Base-by-base conservation (phyloP, 176 grass and related monocot species). In the Luzula sylvatica region DNA sequence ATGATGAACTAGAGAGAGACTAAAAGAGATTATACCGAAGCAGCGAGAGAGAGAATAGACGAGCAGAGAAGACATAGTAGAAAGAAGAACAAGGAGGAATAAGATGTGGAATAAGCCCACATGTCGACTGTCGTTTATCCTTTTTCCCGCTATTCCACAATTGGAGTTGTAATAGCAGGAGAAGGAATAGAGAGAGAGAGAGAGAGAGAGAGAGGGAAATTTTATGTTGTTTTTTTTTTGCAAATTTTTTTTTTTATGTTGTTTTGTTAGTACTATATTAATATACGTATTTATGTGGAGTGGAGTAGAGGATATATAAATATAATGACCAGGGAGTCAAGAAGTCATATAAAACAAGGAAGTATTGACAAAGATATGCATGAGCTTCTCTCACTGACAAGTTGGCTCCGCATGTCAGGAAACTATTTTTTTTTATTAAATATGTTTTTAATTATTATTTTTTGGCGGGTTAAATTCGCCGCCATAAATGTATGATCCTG, bases 21-120 rank as follows among this genome's bases (percentile, higher is more conserved):
- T 7, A 46, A 21, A 22, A 41, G 18, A 15, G 25, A 58, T 35
- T 15, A 58, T 49, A 67, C 50, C 47, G 44, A 53, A 23, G 48
- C 64, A 17, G 46, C 48, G 20, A 42, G 20, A 13, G 32, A 43
- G 48, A 67, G 17, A 20, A 51, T 23, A 54, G 64, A 46, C 21
- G 48, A 67, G 29, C 48, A 54, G 64, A 67, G 19, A 18, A 67
- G 47, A 46, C 46, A 42, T 27, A 53, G 24, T 15, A 50, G 53
- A 17, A 30, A 22, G 3, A 28, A 17, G 58, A 4, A 40, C 13
- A 59, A n/a, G 35, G 41, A 22, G n/a, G 15, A 15, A 20, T 26
- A 62, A 13, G 5, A 0, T 29, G 17, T 20, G 58, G 58, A 62
- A 62, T 28, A 62, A 44, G 14, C 12, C 20, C 11, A n/a, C 56